Percentiles rank a stretch among this genome's conserved stretches.
Conservation (phyloP, 2,329 filamentous ascomycete genomes). For the Arachnomyces sp. region DNA sequence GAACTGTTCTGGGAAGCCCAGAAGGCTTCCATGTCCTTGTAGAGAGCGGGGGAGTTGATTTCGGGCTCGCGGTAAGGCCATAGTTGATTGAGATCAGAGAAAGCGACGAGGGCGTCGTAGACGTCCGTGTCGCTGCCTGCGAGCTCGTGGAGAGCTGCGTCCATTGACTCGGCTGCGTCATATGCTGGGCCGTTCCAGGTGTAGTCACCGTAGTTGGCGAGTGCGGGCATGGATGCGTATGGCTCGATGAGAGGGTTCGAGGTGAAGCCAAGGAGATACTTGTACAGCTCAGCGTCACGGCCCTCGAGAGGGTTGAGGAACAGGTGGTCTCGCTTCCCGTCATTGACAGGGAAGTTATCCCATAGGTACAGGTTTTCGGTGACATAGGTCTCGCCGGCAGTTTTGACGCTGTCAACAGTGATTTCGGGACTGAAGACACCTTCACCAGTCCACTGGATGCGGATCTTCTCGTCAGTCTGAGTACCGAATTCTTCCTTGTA, state of each 20-base stretch:
- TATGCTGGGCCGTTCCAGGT: slow-evolving; percentile 16
- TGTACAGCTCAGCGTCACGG: slow-evolving; percentile 13
- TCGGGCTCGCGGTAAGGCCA: slow-evolving; percentile 15
- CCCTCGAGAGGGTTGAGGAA: slow-evolving; percentile 19
- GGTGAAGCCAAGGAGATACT: slow-evolving; percentile 17
- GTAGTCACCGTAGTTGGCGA: slow-evolving; percentile 16
- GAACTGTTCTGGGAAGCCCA: slow-evolving; percentile 9
- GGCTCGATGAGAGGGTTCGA: slow-evolving; percentile 16
- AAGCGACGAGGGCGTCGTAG: slow-evolving; percentile 12
- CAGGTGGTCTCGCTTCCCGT: slow-evolving; percentile 14
- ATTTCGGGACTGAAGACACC: slow-evolving; percentile 17
- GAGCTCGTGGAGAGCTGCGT: slow-evolving; percentile 8
- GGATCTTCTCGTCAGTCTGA: slow-evolving; percentile 16
- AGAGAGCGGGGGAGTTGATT: slow-evolving; percentile 11
- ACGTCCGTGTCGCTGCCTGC: slow-evolving; percentile 7
- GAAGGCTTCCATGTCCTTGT: slow-evolving; percentile 13
- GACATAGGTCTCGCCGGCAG: slow-evolving; percentile 13
- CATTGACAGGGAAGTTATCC: slow-evolving; percentile 21
- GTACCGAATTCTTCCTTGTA: slow-evolving; percentile 17
- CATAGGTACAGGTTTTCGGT: slow-evolving; percentile 18
- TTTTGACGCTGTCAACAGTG: slow-evolving; percentile 13
- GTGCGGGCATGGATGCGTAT: slow-evolving; percentile 15
- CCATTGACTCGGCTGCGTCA: slow-evolving; percentile 12
- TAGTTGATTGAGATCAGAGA: slow-evolving; percentile 16
- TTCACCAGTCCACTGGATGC: slow-evolving; percentile 19